These are phyloP conservation scores for Corniculantispora saksenae DNA, from an alignment of 2,329 filamentous ascomycete genomes.

Conservation along the genomic window DNA sequence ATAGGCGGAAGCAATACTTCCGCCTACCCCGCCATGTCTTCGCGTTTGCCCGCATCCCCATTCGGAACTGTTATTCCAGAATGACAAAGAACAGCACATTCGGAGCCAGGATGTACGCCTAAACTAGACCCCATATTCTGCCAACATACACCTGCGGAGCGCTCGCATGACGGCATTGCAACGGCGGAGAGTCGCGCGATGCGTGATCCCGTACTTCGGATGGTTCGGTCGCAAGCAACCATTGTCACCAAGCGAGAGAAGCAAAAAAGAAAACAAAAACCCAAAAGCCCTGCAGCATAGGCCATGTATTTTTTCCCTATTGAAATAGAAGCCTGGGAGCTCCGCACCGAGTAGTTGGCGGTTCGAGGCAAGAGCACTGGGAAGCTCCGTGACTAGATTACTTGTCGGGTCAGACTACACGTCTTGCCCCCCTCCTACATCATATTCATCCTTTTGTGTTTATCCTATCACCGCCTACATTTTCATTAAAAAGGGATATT, in stretches of 20 bases:
- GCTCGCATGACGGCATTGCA: too few species aligned
- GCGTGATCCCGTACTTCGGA: too few species aligned
- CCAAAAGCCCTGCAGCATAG: background rate
- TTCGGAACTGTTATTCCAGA: background rate
- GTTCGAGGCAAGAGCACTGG: background rate
- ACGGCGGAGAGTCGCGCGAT: too few species aligned
- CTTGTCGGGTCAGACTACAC: background rate
- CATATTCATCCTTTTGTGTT: background rate
- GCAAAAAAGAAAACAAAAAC: too few species aligned
- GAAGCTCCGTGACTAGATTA: background rate
- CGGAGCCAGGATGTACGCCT: too few species aligned
- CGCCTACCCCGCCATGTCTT: background rate
- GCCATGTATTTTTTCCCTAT: background rate
- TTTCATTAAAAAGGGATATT: background rate
- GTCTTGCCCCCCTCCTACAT: background rate
- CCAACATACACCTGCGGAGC: too few species aligned
- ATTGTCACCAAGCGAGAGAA: too few species aligned
- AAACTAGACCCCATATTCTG: too few species aligned
- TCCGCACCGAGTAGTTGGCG: background rate
- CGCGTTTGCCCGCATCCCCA: background rate
- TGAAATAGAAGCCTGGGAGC: background rate
- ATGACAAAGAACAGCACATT: too few species aligned
- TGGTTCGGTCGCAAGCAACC: too few species aligned
- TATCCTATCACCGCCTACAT: background rate
- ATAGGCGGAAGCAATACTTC: constrained; percentile 3